Percentiles rank a stretch among this genome's conserved stretches.
Conservation (phyloP, 805 yeast genomes). For the Myxozyma vanderwaltii region DNA sequence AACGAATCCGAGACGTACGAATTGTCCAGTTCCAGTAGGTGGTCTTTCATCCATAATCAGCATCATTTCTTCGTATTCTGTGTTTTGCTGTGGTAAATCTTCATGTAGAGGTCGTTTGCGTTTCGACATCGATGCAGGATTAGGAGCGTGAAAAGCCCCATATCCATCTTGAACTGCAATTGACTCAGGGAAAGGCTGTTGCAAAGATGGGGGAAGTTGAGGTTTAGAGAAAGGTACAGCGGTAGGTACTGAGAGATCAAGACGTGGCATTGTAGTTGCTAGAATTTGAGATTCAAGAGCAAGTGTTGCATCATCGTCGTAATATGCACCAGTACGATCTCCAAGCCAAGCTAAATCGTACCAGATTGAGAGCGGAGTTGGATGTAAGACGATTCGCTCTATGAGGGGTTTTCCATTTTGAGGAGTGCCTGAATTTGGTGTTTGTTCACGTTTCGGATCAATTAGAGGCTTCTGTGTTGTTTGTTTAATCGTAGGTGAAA, state of each 20-base stretch:
- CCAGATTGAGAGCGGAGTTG: constrained; percentile 78
- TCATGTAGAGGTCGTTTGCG: constrained; percentile 58
- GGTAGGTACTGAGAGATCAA: constrained; percentile 63
- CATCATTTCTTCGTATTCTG: constrained; percentile 91
- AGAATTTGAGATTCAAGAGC: constrained; percentile 88
- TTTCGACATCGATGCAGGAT: constrained; percentile 18
- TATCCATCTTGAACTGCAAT: constrained; percentile 9
- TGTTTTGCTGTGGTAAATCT: constrained; percentile 66
- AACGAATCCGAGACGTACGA: constrained; percentile 81
- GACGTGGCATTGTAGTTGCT: constrained; percentile 72
- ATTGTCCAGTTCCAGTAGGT: constrained; percentile 57
- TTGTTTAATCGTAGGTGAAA: too few species aligned
- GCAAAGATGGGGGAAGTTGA: background rate
- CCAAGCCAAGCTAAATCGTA: constrained; percentile 69
- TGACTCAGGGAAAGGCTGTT: background rate
- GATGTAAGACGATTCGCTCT: constrained; percentile 74
- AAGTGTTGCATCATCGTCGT: constrained; percentile 76
- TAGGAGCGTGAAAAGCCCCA: constrained; percentile 36
- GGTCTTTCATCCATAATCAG: constrained; percentile 58
- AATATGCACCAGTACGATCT: constrained; percentile 71
- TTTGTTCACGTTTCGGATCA: background rate
- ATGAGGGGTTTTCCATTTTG: constrained; percentile 57
- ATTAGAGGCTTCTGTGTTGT: too few species aligned
- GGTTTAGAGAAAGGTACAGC: background rate
- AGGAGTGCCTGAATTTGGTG: background rate